A percentile compares a stretch with the other conserved stretches of the same genome.
phyloP scores from a whole-genome alignment of 2,329 filamentous ascomycete species.

The Scleromitrula shiraiana region DNA sequence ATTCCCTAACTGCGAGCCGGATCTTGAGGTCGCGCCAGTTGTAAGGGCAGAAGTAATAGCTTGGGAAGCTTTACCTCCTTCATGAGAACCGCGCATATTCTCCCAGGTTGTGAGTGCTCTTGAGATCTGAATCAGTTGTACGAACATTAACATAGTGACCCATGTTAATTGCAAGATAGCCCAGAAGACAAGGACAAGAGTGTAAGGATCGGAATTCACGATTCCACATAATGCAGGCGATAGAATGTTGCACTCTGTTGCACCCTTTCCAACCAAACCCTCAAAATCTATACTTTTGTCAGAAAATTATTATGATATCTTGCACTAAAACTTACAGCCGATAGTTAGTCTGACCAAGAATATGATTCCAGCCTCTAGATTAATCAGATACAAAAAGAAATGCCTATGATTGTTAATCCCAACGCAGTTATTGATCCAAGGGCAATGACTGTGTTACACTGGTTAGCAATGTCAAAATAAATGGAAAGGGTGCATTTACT shows the following conservation, averaged over 20 bases:
- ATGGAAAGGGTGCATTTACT: constrained; percentile 50
- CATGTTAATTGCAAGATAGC: constrained; percentile 77
- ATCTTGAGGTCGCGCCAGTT: constrained; percentile 55
- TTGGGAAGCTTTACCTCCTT: constrained; percentile 43
- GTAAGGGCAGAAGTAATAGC: constrained; percentile 68
- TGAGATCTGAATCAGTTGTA: constrained; percentile 87
- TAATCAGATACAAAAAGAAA: constrained; percentile 84
- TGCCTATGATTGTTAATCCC: constrained; percentile 94
- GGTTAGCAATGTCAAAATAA: background rate
- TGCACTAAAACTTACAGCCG: constrained; percentile 48
- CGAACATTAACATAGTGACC: constrained; percentile 94
- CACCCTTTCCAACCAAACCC: constrained; percentile 44
- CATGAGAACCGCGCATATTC: constrained; percentile 77
- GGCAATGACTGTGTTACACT: constrained; percentile 63
- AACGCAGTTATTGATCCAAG: constrained; percentile 96
- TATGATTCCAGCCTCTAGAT: constrained; percentile 66
- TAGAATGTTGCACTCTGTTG: constrained; percentile 63
- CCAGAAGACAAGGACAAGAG: constrained; percentile 74
- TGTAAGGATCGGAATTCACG: constrained; percentile 76
- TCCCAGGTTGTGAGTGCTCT: constrained; percentile 94
- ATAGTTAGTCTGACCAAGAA: constrained; percentile 65
- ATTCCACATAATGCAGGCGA: constrained; percentile 67
- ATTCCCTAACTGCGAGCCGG: constrained; percentile 62
- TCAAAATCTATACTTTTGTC: constrained; percentile 49
- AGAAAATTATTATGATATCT: constrained; percentile 14